Percentiles rank a stretch among this genome's conserved stretches.
These are phyloP conservation scores for Capsella bursapastoris DNA, from an alignment of 345 rosid genomes.

Conservation along the genomic window DNA sequence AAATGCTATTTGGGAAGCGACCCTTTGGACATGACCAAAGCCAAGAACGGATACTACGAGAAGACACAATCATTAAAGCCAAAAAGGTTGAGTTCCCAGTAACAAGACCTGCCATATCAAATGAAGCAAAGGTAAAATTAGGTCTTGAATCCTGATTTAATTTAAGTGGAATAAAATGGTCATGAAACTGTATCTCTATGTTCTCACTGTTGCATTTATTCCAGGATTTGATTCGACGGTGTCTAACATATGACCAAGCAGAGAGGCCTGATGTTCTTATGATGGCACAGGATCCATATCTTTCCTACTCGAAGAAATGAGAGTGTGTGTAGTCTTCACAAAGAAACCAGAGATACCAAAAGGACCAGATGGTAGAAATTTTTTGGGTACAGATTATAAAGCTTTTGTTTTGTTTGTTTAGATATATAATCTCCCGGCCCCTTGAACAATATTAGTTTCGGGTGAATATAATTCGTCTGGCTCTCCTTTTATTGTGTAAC, in stretches of 20 bases:
- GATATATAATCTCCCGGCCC: background rate
- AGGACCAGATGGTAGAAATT: constrained; percentile 26
- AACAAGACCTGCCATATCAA: constrained; percentile 83
- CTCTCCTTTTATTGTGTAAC: background rate
- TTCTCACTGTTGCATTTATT: constrained; percentile 22
- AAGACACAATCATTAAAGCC: constrained; percentile 96
- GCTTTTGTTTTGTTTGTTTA: constrained; percentile 28
- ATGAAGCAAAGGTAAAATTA: constrained; percentile 85
- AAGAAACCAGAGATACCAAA: constrained; percentile 27
- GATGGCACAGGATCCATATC: constrained; percentile 86
- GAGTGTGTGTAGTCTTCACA: constrained; percentile 43
- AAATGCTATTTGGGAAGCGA: constrained; percentile 92
- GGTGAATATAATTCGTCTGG: constrained; percentile 14
- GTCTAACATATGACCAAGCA: constrained; percentile 85
- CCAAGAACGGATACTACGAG: constrained; percentile 93
- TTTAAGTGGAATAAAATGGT: constrained; percentile 28
- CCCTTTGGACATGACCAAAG: constrained; percentile 99
- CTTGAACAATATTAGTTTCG: constrained; percentile 26
- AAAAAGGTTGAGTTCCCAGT: constrained; percentile 91
- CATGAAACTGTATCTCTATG: constrained; percentile 6
- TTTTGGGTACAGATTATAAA: constrained; percentile 32
- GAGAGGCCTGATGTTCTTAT: constrained; percentile 93
- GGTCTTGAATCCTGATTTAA: background rate
- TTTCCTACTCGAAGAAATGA: constrained; percentile 73
- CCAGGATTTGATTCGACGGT: constrained; percentile 92